Conservation (phyloP, 768 basidiomycete genomes). For the Russula ochroleuca region DNA sequence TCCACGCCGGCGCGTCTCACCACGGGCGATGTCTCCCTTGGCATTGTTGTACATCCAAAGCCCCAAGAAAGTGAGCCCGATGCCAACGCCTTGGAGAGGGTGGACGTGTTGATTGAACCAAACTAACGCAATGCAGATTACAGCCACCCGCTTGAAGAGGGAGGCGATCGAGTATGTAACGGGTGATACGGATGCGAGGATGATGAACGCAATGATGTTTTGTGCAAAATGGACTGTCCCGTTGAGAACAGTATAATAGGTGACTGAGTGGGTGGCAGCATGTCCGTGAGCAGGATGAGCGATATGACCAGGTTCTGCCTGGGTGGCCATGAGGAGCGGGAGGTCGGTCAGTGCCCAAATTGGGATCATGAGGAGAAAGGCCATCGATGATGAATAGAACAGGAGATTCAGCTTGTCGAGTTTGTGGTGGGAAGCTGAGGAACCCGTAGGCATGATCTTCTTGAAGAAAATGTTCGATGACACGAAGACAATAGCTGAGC, state of each 20-base stretch:
- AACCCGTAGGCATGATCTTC: constrained; percentile 80
- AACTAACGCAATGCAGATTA: constrained; percentile 95
- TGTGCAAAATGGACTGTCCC: constrained; percentile 95
- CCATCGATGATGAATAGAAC: constrained; percentile 90
- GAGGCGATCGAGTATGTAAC: constrained; percentile 99
- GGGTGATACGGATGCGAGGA: constrained; percentile 92
- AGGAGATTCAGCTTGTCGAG: constrained; percentile 96
- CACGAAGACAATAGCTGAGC: constrained; percentile 94
- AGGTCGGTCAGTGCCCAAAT: constrained; percentile 92
- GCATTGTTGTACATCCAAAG: constrained; percentile 96
- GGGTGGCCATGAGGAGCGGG: constrained; percentile 52
- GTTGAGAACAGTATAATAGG: constrained; percentile 86
- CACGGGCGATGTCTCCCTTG: constrained; percentile 87
- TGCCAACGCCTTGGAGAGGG: constrained; percentile 83
- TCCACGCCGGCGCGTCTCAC: constrained; percentile 82
- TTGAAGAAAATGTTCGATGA: constrained; percentile 99
- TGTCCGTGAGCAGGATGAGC: constrained; percentile 46
- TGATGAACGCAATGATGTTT: constrained; percentile 96
- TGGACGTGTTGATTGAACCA: constrained; percentile 93
- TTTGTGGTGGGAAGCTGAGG: constrained; percentile 53
- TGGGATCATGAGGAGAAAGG: constrained; percentile 94
- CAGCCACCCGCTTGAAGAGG: constrained; percentile 94
- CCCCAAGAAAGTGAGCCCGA: constrained; percentile 82
- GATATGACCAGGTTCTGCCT: constrained; percentile 39
- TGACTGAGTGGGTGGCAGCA: constrained; percentile 55